Base-by-base conservation (phyloP, 306 rosid species). In the Rubus parviflorus region DNA sequence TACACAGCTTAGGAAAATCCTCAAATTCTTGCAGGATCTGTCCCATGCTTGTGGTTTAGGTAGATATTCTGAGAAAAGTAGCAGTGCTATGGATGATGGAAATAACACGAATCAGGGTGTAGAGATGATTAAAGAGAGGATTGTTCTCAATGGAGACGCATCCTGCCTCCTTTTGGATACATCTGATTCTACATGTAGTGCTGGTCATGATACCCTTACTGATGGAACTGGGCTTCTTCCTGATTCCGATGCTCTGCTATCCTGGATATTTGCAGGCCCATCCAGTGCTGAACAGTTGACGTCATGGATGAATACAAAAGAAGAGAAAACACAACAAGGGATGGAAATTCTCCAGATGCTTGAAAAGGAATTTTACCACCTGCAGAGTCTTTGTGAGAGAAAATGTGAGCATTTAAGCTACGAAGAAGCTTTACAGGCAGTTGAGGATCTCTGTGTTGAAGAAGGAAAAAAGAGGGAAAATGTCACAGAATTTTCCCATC, bases 361-460 rank as follows among this genome's bases (percentile, higher is more conserved):
- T 65, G 96, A 91, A 87, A 96, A 88, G 84, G 99, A 96, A 74
- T 96, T 92, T 89, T 78, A 71, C 85, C 88, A 86, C 66, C 86
- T 91, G 45, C 91, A 93, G 81, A 78, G 85, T 81, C 89, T 93
- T 45, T 93, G 96, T 86, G 98, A 93, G 85, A 86, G 86, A 80
- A 96, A 96, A 83, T 83, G 86, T 78, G 98, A 89, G 79, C 94
- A 87, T 22, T 60, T 93, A 54, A 86, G 81, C 81, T 83, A 87
- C 52, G 98, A 93, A 82, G 90, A 93, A 87, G 98, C 97, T 47
- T 74, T 91, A 74, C 96, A 85, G 85, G 82, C 88, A 13, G 86
- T 93, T 47, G 98, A 91, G 87, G 90, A 96, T 81, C 97, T 92
- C 56, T 92, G 97, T 78, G 84, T 89, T 71, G 97, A 86, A 83